Evolutionary conservation across 1,139 yeast genomes (phyloP), one percentile per base, ranked within the genome.

Genomic region (Zygoascus hellenicus): DNA sequence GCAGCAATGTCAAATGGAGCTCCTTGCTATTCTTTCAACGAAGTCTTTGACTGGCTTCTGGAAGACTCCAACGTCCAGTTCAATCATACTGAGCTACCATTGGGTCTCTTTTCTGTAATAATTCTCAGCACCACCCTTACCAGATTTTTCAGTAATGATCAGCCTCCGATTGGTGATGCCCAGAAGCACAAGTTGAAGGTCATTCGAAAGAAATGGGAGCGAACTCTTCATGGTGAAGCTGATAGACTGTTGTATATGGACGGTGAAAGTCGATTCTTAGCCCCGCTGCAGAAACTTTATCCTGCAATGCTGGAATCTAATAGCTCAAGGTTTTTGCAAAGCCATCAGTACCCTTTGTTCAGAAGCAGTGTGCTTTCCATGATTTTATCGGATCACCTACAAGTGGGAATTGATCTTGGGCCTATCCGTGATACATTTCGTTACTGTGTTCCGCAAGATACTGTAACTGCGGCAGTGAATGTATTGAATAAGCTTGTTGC

Each of bases 381-480:
- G 17, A 45, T 59, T 32, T 54, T 58, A 19, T 44, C 58, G 3
- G 57, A 59, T 42, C 45, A 55, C 33, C 51, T 61, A n/a, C 26
- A 37, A 10, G 49, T 56, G n/a, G 45, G 53, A 22, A 49, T 60
- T 11, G 63, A 60, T 43, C 39, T 60, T 45, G 47, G 58, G 2
- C 43, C 56, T 2, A 53, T 53, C 31, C 52, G 52, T 35, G 57
- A 57, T 32, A 41, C 54, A 2, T 58, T 60, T 43, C 52, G 62
- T 13, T 56, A 53, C 36, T 61, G 54, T 43, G 59, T 55, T 15
- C 60, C 63, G 9, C 56, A 53, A 39, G 64, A 59, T 42, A 59
- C 58, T 33, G 51, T 58, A 41, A 47, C 47, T 19, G 60, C 63
- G 3, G 51, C 58, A 6, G 31, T 55, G 34, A 51, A 51, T 33